phyloP scores from a whole-genome alignment of 2,329 filamentous ascomycete genomes.

The Sclerotinia nivalis region DNA sequence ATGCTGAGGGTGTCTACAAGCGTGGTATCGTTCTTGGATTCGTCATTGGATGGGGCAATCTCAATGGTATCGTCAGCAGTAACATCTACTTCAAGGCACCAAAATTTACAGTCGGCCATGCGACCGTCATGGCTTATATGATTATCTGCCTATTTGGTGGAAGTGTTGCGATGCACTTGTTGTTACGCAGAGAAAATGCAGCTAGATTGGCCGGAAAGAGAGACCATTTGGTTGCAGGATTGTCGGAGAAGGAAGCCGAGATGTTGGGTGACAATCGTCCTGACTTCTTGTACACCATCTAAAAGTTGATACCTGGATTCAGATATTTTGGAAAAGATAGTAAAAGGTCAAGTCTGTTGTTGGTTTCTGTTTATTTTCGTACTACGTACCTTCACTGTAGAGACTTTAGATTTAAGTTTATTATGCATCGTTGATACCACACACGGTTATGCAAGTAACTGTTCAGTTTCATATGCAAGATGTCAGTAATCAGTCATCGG shows the following conservation, averaged over 20 bases:
- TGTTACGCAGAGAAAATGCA: constrained; percentile 67
- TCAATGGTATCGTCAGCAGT: constrained; percentile 61
- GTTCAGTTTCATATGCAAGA: not conserved
- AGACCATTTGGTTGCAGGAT: constrained; percentile 63
- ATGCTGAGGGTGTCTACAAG: constrained; percentile 87
- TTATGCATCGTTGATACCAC: not conserved
- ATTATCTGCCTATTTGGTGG: constrained; percentile 67
- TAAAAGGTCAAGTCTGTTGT: not conserved
- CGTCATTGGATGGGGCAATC: constrained; percentile 87
- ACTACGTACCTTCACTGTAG: not conserved
- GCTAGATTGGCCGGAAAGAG: constrained; percentile 63
- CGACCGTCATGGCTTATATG: constrained; percentile 72
- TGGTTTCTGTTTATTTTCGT: not conserved
- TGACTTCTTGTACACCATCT: constrained; percentile 69
- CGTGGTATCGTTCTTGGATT: constrained; percentile 82
- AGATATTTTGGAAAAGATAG: not conserved
- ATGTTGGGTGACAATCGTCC: constrained; percentile 68
- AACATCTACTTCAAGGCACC: constrained; percentile 68
- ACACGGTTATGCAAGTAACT: not conserved
- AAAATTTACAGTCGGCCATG: constrained; percentile 69
- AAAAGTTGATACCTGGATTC: not conserved
- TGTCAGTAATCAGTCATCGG: not conserved
- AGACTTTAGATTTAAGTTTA: not conserved
- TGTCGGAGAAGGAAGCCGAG: constrained; percentile 61
- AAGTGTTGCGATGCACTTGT: constrained; percentile 62